Evolutionary conservation across 352 stramenopile species (phyloP).

Genomic region (Pythium utonaiense): DNA sequence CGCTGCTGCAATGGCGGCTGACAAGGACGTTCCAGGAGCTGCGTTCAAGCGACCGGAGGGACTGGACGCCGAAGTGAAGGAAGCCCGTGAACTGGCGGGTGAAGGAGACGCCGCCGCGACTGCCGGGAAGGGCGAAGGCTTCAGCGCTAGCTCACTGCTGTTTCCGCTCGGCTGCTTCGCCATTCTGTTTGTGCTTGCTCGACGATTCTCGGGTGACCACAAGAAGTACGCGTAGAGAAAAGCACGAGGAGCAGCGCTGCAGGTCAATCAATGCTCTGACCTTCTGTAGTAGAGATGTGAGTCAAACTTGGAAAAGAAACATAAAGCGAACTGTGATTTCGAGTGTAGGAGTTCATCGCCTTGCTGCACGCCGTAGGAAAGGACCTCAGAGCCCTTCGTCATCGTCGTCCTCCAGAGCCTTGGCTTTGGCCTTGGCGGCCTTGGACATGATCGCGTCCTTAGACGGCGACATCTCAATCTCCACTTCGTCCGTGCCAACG

Average conservation of each 20-base stretch:
- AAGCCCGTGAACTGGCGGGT: slow-evolving; percentile 12
- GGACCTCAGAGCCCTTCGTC: slow-evolving; percentile 29
- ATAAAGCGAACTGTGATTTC: not conserved
- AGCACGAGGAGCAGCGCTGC: not conserved
- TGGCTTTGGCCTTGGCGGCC: not conserved
- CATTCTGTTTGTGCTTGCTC: slow-evolving; percentile 42
- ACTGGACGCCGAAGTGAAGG: slow-evolving; percentile 1
- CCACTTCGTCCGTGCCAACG: slow-evolving; percentile 32
- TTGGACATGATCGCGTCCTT: slow-evolving; percentile 33
- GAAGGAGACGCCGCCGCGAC: slow-evolving; percentile 3
- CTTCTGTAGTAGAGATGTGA: not conserved
- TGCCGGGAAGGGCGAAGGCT: slow-evolving; percentile 6
- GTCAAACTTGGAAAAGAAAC: not conserved
- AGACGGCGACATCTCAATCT: slow-evolving; percentile 29
- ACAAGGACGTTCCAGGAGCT: slow-evolving; percentile 64
- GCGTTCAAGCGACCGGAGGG: slow-evolving; percentile 32
- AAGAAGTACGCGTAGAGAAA: slow-evolving; percentile 63
- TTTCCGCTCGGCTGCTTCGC: slow-evolving; percentile 53
- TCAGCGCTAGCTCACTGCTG: slow-evolving; percentile 33
- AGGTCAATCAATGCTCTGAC: too few relatives aligned
- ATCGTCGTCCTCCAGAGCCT: slow-evolving; percentile 28
- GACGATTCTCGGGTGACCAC: slow-evolving; percentile 60
- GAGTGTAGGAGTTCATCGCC: too few relatives aligned
- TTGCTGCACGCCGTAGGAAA: too few relatives aligned
- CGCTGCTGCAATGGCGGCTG: slow-evolving; percentile 17